Evolutionary conservation across 495 filamentous ascomycete genomes (phyloP).

Genomic region (Annulohypoxylon moriforme): DNA sequence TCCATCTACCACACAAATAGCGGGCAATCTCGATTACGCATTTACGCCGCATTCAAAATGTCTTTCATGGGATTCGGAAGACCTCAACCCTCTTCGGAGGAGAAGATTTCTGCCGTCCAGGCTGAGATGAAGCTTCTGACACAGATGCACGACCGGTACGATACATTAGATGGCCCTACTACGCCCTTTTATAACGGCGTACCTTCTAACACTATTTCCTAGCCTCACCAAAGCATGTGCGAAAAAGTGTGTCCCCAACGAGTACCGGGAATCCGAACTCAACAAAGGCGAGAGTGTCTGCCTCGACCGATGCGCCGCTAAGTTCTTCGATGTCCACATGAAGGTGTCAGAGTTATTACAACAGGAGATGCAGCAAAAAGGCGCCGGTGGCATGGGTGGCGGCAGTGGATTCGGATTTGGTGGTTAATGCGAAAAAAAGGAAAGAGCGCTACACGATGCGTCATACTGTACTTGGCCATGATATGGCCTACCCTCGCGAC

Average conservation of each 20-base stretch:
- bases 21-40: background rate
- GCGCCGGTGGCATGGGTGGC: slow-evolving; percentile 52
- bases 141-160: slow-evolving; percentile 95
- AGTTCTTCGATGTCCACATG: slow-evolving; percentile 98
- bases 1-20: slow-evolving; percentile 27
- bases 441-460: background rate
- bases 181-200: background rate
- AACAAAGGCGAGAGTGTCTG: slow-evolving; percentile 99
- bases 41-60: slow-evolving; percentile 66
- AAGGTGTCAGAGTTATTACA: slow-evolving; percentile 78
- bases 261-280: slow-evolving; percentile 94
- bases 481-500: background rate
- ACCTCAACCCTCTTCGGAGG: slow-evolving; percentile 88
- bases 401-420: slow-evolving; percentile 52
- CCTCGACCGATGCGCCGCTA: slow-evolving; percentile 93
- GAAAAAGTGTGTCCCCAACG: slow-evolving; percentile 87
- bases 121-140: slow-evolving; percentile 93
- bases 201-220: slow-evolving; percentile 21
- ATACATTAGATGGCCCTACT: too few species aligned
- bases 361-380: slow-evolving; percentile 58
- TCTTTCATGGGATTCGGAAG: slow-evolving; percentile 92
- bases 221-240: slow-evolving; percentile 90
- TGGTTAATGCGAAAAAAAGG: slow-evolving; percentile 27
- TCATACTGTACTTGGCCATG: background rate
- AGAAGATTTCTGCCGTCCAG: slow-evolving; percentile 95